Evolutionary conservation across 768 basidiomycete species (phyloP).

Genomic region (Boletales sp.): DNA sequence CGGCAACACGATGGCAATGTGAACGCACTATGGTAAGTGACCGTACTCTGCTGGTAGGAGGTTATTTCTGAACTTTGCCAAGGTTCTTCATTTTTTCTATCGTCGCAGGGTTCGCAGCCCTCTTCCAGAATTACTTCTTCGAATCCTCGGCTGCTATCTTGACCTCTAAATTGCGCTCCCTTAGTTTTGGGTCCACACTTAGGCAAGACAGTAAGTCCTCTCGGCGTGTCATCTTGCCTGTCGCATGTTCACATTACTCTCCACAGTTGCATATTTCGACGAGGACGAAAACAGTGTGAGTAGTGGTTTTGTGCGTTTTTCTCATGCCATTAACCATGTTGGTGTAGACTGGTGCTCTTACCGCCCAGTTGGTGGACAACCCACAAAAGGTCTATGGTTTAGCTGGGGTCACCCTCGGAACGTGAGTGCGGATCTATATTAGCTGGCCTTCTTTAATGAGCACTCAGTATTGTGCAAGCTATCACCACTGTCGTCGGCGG

Average conservation of each 20-base stretch:
- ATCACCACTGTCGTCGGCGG: conserved; percentile 68
- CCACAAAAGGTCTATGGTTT: conserved; percentile 88
- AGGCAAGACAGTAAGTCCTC: conserved; percentile 72
- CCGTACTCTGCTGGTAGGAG: neutral
- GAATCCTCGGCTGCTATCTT: conserved; percentile 64
- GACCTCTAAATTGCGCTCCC: conserved; percentile 63
- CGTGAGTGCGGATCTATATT: conserved; percentile 37
- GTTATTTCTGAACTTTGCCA: conserved; percentile 9
- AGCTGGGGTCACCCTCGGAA: conserved; percentile 83
- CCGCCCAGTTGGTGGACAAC: conserved; percentile 75
- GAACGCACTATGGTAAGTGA: conserved; percentile 58
- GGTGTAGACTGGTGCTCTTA: conserved; percentile 71
- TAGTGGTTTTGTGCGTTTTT: neutral
- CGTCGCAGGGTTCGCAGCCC: conserved; percentile 55
- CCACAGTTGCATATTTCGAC: conserved; percentile 80
- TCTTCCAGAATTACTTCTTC: conserved; percentile 70
- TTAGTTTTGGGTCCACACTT: conserved; percentile 76
- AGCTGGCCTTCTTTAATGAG: neutral
- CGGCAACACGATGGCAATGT: conserved; percentile 61
- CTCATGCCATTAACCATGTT: neutral
- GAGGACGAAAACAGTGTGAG: conserved; percentile 75
- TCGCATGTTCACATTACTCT: conserved; percentile 22
- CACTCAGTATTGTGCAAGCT: conserved; percentile 69
- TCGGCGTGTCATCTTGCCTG: neutral
- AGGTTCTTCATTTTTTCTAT: conserved; percentile 83